Evolutionary conservation across 139 green algal species (phyloP).

Genomic region (Tetratostichococcus sp.): DNA sequence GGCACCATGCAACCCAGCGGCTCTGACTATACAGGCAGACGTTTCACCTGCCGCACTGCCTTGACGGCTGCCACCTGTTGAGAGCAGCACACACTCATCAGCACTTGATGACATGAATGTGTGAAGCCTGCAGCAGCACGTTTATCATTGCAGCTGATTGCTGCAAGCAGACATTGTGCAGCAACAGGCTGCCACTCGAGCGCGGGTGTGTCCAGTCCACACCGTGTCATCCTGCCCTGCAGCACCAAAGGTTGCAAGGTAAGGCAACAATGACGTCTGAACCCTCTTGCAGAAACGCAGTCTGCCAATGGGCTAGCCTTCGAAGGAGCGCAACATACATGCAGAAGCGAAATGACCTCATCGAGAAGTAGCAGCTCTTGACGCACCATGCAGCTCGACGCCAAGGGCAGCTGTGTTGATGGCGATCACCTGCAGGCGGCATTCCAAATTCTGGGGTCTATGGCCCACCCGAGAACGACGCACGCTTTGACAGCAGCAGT

Average conservation of each 20-base stretch:
- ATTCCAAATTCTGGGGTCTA: not conserved
- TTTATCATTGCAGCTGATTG: too few species aligned
- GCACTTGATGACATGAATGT: too few species aligned
- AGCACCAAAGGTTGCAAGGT: not conserved
- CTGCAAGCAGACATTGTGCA: too few species aligned
- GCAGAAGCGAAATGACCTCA: not conserved
- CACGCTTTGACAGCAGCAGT: not conserved
- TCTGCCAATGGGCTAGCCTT: not conserved
- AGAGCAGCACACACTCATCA: too few species aligned
- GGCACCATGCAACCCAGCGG: too few species aligned
- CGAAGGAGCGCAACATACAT: not conserved
- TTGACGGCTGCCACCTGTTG: not conserved
- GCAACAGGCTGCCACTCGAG: too few species aligned
- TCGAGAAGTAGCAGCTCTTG: not conserved
- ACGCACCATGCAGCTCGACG: not conserved
- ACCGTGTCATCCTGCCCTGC: not conserved
- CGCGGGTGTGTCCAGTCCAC: too few species aligned
- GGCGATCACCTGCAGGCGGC: not conserved
- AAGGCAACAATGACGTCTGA: too few species aligned
- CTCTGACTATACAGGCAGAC: too few species aligned
- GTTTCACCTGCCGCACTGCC: not conserved
- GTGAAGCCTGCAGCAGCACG: too few species aligned
- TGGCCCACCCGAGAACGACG: too few species aligned
- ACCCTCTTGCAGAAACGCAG: not conserved
- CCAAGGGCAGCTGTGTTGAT: not conserved